Conservation (phyloP, 2,329 filamentous ascomycete genomes). For the Ilyonectria destructans region DNA sequence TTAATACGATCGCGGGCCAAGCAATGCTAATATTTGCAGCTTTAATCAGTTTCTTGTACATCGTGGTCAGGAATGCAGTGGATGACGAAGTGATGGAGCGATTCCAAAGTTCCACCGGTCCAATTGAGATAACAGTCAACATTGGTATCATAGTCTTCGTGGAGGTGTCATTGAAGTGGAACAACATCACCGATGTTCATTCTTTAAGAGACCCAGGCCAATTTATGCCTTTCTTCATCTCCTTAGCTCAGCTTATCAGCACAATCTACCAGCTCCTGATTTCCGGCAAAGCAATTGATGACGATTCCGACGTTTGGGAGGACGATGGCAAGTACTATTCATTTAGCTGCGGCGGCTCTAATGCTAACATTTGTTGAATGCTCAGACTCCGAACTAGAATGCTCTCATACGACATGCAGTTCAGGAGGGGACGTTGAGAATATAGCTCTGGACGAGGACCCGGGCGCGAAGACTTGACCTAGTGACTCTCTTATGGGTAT, state of each 20-base stretch:
- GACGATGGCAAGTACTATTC: background rate
- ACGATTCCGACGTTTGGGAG: background rate
- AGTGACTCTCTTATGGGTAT: background rate
- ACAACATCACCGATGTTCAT: constrained; percentile 20
- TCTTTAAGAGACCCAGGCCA: constrained; percentile 9
- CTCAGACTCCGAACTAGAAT: background rate
- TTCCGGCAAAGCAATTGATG: background rate
- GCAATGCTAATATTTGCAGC: background rate
- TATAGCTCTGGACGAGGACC: background rate
- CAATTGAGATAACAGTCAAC: constrained; percentile 18
- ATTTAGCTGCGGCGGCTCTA: background rate
- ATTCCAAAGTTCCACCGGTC: constrained; percentile 1
- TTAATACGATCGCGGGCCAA: background rate
- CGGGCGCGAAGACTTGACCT: background rate
- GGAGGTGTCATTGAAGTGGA: constrained; percentile 20
- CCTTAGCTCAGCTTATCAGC: constrained; percentile 1
- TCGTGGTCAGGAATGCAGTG: constrained; percentile 5
- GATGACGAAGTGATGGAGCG: background rate
- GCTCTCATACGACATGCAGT: background rate
- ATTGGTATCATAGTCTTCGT: constrained; percentile 26
- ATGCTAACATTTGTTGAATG: background rate
- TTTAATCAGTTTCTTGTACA: constrained; percentile 7
- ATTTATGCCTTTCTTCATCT: constrained; percentile 8
- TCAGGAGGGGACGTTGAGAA: background rate
- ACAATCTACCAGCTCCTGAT: background rate